phyloP scores from a whole-genome alignment of 805 yeast genomes.

The Kurtzmaniella cleridarum region DNA sequence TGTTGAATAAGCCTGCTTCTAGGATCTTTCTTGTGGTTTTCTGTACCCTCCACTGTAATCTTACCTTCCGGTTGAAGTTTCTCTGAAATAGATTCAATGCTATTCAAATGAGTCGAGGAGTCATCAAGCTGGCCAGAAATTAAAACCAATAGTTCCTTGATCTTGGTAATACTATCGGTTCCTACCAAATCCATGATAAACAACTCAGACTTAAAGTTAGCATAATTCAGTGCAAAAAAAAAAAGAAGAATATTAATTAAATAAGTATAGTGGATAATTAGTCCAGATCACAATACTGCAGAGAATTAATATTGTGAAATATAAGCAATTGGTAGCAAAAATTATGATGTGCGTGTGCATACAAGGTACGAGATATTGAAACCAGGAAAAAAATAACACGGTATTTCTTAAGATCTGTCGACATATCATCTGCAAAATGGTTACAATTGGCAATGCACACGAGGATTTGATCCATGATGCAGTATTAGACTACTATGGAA shows the following conservation, averaged over 20 bases:
- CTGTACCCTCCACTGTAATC: constrained; percentile 8
- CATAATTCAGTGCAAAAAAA: too few species aligned
- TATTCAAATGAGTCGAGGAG: constrained; percentile 14
- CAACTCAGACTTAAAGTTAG: too few species aligned
- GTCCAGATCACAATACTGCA: too few species aligned
- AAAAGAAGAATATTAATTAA: too few species aligned
- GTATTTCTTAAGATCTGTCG: too few species aligned
- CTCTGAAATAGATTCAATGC: constrained; percentile 13
- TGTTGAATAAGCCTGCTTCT: constrained; percentile 14
- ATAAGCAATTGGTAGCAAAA: too few species aligned
- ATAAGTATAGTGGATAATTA: too few species aligned
- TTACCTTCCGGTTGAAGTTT: constrained; percentile 12
- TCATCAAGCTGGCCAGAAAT: constrained; percentile 14
- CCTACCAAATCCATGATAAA: constrained; percentile 5
- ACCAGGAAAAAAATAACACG: background rate
- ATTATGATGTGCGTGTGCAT: background rate
- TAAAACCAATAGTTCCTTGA: constrained; percentile 13
- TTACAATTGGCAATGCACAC: constrained; percentile 85
- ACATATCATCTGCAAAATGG: too few species aligned
- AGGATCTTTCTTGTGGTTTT: too few species aligned
- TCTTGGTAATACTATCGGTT: constrained; percentile 1
- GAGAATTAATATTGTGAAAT: too few species aligned
- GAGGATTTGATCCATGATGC: constrained; percentile 95
- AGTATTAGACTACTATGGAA: constrained; percentile 93
- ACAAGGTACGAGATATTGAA: background rate